A percentile compares a stretch with the other conserved stretches of the same genome.
phyloP scores from a whole-genome alignment of 306 rosid genomes.

The Ormosia semicastrata region DNA sequence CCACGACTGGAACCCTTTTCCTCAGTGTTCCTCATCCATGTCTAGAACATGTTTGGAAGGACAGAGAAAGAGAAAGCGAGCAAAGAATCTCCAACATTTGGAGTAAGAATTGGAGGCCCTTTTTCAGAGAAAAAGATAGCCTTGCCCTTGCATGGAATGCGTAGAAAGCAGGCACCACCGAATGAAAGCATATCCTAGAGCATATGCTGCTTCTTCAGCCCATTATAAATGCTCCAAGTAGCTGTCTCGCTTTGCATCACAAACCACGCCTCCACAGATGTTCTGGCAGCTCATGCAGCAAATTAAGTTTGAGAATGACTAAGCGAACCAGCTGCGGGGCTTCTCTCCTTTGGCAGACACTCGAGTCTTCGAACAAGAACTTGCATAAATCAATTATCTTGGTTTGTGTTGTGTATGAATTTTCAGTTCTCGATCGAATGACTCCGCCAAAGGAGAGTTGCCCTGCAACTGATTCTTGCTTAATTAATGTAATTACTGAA shows the following conservation, averaged over 20 bases:
- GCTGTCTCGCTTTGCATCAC: background rate
- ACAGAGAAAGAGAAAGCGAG: background rate
- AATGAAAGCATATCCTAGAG: constrained; percentile 49
- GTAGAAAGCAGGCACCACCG: constrained; percentile 37
- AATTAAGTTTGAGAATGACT: background rate
- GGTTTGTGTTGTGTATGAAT: background rate
- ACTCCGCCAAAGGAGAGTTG: constrained; percentile 95
- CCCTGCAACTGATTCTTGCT: constrained; percentile 66
- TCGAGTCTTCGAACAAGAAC: background rate
- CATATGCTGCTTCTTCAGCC: constrained; percentile 41
- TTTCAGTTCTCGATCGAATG: background rate
- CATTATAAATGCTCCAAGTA: constrained; percentile 15
- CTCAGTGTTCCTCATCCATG: background rate
- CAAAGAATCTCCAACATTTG: constrained; percentile 17
- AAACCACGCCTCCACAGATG: background rate
- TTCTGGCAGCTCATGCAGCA: background rate
- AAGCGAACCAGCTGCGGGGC: constrained; percentile 64
- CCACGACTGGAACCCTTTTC: background rate
- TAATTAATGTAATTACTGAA: background rate
- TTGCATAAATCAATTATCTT: background rate
- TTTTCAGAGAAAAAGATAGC: constrained; percentile 8
- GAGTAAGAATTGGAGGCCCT: constrained; percentile 6
- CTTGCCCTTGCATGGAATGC: constrained; percentile 29
- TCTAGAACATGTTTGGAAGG: background rate
- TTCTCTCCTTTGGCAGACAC: constrained; percentile 63